A percentile compares a stretch with the other conserved stretches of the same genome.
Conservation (phyloP, 75 land plant genomes). For the Pinus tabuliformis region DNA sequence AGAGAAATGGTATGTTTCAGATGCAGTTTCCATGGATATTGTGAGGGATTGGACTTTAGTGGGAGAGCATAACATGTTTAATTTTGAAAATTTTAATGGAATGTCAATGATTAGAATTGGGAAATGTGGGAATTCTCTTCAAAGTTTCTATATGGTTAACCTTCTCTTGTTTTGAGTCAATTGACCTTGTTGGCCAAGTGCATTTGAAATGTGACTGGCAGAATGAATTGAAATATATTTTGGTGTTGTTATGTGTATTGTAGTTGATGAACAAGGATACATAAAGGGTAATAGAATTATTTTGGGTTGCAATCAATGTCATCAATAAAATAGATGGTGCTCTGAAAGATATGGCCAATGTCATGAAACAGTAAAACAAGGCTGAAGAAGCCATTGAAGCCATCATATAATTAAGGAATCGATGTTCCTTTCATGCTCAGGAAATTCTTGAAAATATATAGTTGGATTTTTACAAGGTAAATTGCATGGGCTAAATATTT, state of each 20-base stretch:
- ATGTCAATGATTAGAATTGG: too few species aligned
- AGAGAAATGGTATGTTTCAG: too few species aligned
- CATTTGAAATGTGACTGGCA: too few species aligned
- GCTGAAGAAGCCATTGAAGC: slow-evolving; percentile 98
- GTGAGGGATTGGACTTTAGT: too few species aligned
- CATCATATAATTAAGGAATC: slow-evolving; percentile 75
- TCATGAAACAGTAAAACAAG: slow-evolving; percentile 95
- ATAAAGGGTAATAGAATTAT: slow-evolving; percentile 79
- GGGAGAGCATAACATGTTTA: too few species aligned
- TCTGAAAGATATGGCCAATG: slow-evolving; percentile 96
- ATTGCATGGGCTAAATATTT: background rate
- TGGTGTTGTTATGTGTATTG: background rate
- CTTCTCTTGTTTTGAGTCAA: too few species aligned
- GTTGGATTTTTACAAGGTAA: slow-evolving; percentile 90
- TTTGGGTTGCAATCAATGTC: slow-evolving; percentile 97
- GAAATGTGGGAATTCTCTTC: too few species aligned
- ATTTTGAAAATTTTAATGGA: too few species aligned
- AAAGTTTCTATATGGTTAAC: too few species aligned
- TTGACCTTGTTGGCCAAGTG: too few species aligned
- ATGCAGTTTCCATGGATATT: too few species aligned
- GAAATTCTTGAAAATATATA: slow-evolving; percentile 92
- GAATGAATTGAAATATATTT: too few species aligned
- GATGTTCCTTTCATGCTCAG: slow-evolving; percentile 95
- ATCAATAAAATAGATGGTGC: slow-evolving; percentile 96
- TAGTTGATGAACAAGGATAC: slow-evolving; percentile 97